Conservation (phyloP, 108 stramenopile species). For the Pseudonitzschia multistriata region DNA sequence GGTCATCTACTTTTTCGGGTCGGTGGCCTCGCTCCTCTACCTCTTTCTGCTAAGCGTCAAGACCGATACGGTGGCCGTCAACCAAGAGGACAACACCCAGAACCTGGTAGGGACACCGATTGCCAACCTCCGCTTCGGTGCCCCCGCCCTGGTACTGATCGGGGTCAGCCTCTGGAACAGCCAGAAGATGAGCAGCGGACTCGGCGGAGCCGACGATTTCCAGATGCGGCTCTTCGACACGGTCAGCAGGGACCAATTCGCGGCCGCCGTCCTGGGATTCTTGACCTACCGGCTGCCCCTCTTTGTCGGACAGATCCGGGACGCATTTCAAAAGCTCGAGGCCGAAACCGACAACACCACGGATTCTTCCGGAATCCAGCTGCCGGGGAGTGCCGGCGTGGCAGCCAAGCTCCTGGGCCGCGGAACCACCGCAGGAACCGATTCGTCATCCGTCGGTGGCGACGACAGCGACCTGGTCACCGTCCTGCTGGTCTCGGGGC, state of each 20-base stretch:
- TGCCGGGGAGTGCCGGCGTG: constrained; percentile 61
- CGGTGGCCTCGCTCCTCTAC: constrained; percentile 63
- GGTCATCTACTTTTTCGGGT: constrained; percentile 62
- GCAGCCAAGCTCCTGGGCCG: constrained; percentile 41
- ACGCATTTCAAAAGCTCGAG: constrained; percentile 41
- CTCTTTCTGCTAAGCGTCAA: constrained; percentile 73
- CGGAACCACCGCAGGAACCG: constrained; percentile 12
- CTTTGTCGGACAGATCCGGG: constrained; percentile 63
- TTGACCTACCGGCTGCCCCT: constrained; percentile 83
- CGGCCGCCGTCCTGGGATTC: constrained; percentile 73
- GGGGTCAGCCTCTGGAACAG: constrained; percentile 65
- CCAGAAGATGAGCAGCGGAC: constrained; percentile 43
- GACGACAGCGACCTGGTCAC: constrained; percentile 22
- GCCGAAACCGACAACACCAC: neutral
- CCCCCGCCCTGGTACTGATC: constrained; percentile 65
- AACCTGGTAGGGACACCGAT: constrained; percentile 55
- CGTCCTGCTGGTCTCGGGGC: constrained; percentile 75
- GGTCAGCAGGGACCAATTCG: constrained; percentile 76
- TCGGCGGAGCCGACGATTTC: constrained; percentile 18
- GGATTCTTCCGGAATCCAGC: constrained; percentile 14
- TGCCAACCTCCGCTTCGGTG: constrained; percentile 65
- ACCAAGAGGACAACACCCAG: neutral
- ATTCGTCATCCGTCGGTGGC: constrained; percentile 17
- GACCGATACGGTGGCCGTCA: constrained; percentile 63
- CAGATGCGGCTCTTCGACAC: constrained; percentile 36